A percentile compares a stretch with the other conserved stretches of the same genome.
Evolutionary conservation across 371 early-diverging fungal genomes (phyloP).

Genomic region (Mucor velutinosus): DNA sequence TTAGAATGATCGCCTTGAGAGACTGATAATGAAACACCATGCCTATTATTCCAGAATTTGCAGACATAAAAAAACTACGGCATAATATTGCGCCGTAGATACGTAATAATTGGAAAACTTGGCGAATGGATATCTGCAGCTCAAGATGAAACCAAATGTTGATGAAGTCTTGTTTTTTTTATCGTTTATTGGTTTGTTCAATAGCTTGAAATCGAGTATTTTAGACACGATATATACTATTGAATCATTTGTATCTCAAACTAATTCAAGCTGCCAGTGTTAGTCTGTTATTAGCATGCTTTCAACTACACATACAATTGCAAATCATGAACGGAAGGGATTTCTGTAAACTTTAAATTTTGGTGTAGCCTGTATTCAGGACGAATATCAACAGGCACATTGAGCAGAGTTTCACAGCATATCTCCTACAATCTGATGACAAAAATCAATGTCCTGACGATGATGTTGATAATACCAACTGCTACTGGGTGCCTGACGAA

Average conservation of each 20-base stretch:
- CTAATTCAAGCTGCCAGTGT: background rate
- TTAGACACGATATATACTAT: background rate
- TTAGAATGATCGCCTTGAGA: background rate
- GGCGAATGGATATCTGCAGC: background rate
- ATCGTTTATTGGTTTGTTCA: background rate
- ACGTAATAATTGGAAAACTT: background rate
- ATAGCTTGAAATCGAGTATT: background rate
- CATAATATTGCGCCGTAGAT: background rate
- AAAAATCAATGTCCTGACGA: background rate
- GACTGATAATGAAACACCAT: background rate
- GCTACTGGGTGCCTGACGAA: background rate
- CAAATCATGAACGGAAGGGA: background rate
- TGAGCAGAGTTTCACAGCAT: background rate
- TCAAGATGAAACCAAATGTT: background rate
- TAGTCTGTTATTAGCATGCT: background rate
- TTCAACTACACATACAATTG: background rate
- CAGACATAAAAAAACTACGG: background rate
- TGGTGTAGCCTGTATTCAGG: slow-evolving; percentile 1
- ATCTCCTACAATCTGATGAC: background rate
- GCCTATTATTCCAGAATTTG: background rate
- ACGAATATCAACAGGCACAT: background rate
- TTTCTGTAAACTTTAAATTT: slow-evolving; percentile 15
- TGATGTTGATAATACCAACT: background rate
- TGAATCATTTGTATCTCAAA: background rate
- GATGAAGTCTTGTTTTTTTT: background rate